A percentile compares a stretch with the other conserved stretches of the same genome.
Conservation (phyloP, 2,329 filamentous ascomycete species). For the Dactylellina leptospora region DNA sequence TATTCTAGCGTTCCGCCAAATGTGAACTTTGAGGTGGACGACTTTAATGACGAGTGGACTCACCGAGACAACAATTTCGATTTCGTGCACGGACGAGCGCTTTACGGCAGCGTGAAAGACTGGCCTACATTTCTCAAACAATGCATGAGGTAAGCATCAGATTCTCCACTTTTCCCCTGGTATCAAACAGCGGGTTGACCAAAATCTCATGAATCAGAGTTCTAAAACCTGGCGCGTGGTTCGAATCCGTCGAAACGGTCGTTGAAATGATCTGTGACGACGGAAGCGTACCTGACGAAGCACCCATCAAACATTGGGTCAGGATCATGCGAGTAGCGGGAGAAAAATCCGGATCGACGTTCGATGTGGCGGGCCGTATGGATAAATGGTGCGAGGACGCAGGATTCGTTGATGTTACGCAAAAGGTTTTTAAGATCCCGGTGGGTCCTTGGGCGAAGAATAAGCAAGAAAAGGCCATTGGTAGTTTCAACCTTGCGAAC, state of each 20-base stretch:
- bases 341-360: conserved; percentile 37
- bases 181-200: neutral
- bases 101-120: conserved; percentile 57
- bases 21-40: conserved; percentile 58
- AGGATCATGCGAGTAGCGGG: conserved; percentile 45
- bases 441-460: conserved; percentile 67
- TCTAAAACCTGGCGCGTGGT: conserved; percentile 66
- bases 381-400: conserved; percentile 59
- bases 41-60: conserved; percentile 58
- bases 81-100: conserved; percentile 58
- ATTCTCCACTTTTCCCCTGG: neutral
- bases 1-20: conserved; percentile 56
- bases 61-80: conserved; percentile 59
- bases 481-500: conserved; percentile 56
- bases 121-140: conserved; percentile 56
- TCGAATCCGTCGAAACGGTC: conserved; percentile 56
- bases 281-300: conserved; percentile 24
- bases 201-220: conserved; percentile 4
- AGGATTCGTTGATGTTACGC: conserved; percentile 66
- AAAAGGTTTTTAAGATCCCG: conserved; percentile 66
- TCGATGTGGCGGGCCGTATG: conserved; percentile 54
- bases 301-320: conserved; percentile 49
- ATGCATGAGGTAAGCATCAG: conserved; percentile 26
- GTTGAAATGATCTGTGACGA: conserved; percentile 53
- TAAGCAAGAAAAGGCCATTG: conserved; percentile 55